Conservation (phyloP, 2,329 filamentous ascomycete species). For the Coniochaeta ligniaria region DNA sequence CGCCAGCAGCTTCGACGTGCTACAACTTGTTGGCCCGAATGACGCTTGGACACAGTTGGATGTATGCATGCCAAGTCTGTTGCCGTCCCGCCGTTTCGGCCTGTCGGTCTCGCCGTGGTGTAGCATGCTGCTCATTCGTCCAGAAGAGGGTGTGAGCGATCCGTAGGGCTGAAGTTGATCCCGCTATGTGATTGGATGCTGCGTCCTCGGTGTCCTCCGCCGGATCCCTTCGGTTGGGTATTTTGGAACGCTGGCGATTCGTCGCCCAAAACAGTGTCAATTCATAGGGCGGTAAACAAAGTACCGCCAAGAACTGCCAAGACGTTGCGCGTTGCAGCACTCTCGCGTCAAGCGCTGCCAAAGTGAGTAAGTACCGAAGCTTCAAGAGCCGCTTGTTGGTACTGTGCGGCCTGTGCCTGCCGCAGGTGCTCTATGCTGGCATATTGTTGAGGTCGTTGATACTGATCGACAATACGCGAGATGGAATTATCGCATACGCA, state of each 20-base stretch:
- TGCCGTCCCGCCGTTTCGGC: conserved; percentile 2
- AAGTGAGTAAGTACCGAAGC: not conserved
- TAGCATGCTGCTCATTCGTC: not conserved
- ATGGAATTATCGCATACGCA: not conserved
- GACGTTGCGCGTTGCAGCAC: not conserved
- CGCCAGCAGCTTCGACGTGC: not conserved
- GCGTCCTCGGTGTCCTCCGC: not conserved
- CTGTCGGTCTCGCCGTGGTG: conserved; percentile 1
- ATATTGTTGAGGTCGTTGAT: not conserved
- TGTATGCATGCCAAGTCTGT: not conserved
- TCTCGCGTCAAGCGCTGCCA: not conserved
- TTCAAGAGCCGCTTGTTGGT: not conserved
- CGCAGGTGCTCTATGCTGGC: not conserved
- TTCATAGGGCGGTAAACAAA: not conserved
- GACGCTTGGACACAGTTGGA: not conserved
- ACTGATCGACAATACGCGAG: not conserved
- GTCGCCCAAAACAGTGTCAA: not conserved
- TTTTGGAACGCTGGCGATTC: not conserved
- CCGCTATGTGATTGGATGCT: not conserved
- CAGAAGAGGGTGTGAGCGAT: not conserved
- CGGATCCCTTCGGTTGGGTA: not conserved
- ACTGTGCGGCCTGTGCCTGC: not conserved
- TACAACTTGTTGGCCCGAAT: not conserved
- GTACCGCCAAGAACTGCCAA: not conserved
- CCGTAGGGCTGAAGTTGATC: not conserved